Conservation (phyloP, 176 grass and related monocot genomes). For the Paspalum vaginatum region DNA sequence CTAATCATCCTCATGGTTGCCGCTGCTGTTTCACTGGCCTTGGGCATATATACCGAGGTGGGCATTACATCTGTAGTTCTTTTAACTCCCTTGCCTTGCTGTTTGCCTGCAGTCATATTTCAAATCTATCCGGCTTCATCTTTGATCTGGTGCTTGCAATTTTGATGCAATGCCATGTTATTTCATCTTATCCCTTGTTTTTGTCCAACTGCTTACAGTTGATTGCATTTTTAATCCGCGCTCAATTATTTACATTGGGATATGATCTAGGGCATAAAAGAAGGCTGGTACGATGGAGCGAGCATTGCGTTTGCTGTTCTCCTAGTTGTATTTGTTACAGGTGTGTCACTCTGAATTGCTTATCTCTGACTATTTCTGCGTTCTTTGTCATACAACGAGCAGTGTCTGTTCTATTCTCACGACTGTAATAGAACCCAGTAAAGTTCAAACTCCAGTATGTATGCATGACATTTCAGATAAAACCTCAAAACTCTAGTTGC, state of each 20-base stretch:
- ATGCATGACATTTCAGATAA: background rate
- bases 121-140: background rate
- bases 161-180: background rate
- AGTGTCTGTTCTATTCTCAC: background rate
- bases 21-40: conserved; percentile 79
- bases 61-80: conserved; percentile 17
- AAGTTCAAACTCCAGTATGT: background rate
- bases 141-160: background rate
- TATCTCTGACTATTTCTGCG: conserved; percentile 16
- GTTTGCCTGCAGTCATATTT: background rate
- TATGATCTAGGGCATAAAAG: conserved; percentile 74
- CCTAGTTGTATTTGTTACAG: conserved; percentile 89
- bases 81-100: background rate
- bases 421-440: background rate
- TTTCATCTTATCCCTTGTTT: background rate
- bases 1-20: conserved; percentile 96
- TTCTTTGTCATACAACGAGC: conserved; percentile 10
- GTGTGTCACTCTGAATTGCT: conserved; percentile 34
- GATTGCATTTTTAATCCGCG: background rate
- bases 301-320: conserved; percentile 95
- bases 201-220: conserved; percentile 10
- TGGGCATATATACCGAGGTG: conserved; percentile 97
- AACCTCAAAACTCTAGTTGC: background rate
- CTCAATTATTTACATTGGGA: background rate
- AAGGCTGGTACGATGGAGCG: conserved; percentile 98